Evolutionary conservation across 2,329 filamentous ascomycete genomes (phyloP).

Genomic region (Karstenula rhodostoma): DNA sequence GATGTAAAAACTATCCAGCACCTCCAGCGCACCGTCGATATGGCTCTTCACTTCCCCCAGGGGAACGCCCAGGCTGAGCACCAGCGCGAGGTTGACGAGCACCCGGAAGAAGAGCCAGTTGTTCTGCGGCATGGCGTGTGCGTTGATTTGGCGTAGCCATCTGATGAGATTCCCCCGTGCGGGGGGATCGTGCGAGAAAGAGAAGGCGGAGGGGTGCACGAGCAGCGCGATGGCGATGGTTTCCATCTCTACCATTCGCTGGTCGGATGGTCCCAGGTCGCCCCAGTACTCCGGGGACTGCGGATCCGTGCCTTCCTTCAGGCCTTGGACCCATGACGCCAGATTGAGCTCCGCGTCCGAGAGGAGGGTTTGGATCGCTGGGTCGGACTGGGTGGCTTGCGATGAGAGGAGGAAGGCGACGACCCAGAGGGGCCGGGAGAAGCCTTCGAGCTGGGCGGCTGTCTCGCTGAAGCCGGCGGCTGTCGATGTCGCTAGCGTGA

Average conservation of each 20-base stretch:
- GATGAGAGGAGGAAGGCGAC: constrained; percentile 19
- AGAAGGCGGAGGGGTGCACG: constrained; percentile 46
- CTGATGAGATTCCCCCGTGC: constrained; percentile 44
- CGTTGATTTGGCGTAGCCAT: constrained; percentile 54
- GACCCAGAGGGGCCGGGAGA: constrained; percentile 27
- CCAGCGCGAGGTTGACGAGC: constrained; percentile 56
- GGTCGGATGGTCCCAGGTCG: constrained; percentile 51
- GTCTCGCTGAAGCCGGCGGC: constrained; percentile 29
- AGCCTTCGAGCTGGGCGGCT: constrained; percentile 31
- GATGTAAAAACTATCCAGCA: constrained; percentile 55
- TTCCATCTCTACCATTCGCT: constrained; percentile 62
- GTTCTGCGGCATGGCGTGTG: constrained; percentile 52
- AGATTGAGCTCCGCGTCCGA: background rate
- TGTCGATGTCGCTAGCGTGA: constrained; percentile 27
- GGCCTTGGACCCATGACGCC: constrained; percentile 21
- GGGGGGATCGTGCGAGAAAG: constrained; percentile 21
- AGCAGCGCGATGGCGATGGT: constrained; percentile 57
- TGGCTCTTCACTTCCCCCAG: constrained; percentile 37
- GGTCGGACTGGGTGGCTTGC: background rate
- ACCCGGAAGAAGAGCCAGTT: constrained; percentile 63
- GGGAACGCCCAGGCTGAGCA: constrained; percentile 47
- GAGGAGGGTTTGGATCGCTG: background rate
- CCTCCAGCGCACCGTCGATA: constrained; percentile 50
- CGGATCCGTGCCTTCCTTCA: constrained; percentile 33
- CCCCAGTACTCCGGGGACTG: constrained; percentile 55